A percentile compares a stretch with the other conserved stretches of the same genome.
phyloP scores from a whole-genome alignment of 1,139 yeast genomes.

The Sugiyamaella japonica region DNA sequence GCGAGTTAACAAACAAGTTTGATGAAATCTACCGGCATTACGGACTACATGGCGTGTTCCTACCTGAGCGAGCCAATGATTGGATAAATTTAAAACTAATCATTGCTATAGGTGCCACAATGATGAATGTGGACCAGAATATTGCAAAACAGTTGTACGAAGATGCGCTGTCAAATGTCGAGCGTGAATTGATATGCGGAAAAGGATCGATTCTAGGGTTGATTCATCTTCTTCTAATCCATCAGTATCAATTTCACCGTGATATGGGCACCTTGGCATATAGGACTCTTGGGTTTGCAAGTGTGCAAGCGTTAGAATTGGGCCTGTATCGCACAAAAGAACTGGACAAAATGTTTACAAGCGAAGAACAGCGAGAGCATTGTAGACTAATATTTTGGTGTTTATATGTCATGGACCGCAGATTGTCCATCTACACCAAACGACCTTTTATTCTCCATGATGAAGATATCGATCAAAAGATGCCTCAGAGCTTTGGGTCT shows the following conservation, averaged over 20 bases:
- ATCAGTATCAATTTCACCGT: conserved; percentile 33
- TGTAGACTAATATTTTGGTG: conserved; percentile 33
- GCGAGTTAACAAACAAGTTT: conserved; percentile 26
- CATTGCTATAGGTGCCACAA: conserved; percentile 29
- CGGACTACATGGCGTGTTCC: conserved; percentile 9
- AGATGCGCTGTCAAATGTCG: conserved; percentile 23
- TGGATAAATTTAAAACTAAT: conserved; percentile 24
- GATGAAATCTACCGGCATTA: conserved; percentile 21
- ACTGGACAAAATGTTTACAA: conserved; percentile 22
- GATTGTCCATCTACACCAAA: conserved; percentile 31
- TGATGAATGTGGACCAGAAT: conserved; percentile 22
- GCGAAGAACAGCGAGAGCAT: conserved; percentile 25
- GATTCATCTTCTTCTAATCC: conserved; percentile 27
- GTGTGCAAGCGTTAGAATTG: conserved; percentile 30
- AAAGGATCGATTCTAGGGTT: conserved; percentile 24
- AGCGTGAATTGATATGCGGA: conserved; percentile 24
- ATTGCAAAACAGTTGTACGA: conserved; percentile 27
- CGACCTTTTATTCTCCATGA: conserved; percentile 31
- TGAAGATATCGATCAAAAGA: conserved; percentile 31
- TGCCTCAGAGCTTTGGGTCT: conserved; percentile 23
- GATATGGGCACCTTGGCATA: conserved; percentile 32
- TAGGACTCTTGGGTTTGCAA: conserved; percentile 30
- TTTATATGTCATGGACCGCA: conserved; percentile 31
- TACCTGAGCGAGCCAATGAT: conserved; percentile 19
- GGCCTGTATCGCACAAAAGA: conserved; percentile 30